These are phyloP conservation scores for Macrolepiota albuminosa DNA, from an alignment of 768 basidiomycete genomes.

Conservation along the genomic window DNA sequence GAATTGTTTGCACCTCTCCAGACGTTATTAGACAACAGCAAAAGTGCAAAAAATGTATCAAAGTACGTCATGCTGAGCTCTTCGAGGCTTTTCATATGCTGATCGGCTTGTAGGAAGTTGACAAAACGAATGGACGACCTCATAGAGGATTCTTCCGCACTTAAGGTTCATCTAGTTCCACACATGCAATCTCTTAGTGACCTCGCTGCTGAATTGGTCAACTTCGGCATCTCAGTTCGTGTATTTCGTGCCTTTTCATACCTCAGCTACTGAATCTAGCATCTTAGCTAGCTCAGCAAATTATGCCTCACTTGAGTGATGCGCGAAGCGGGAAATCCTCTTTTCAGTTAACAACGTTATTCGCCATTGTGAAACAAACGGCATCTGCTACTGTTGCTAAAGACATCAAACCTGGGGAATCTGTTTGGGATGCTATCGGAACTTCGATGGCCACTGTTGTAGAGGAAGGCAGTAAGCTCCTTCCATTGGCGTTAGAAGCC, in stretches of 20 bases:
- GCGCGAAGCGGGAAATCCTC: constrained; percentile 72
- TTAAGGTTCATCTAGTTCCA: constrained; percentile 65
- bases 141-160: constrained; percentile 61
- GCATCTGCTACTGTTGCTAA: constrained; percentile 68
- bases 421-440: constrained; percentile 76
- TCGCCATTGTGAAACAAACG: constrained; percentile 69
- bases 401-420: constrained; percentile 55
- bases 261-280: background rate
- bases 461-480: constrained; percentile 62
- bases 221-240: constrained; percentile 85
- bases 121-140: constrained; percentile 82
- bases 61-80: constrained; percentile 42
- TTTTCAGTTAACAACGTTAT: constrained; percentile 69
- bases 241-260: background rate
- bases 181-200: constrained; percentile 72
- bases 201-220: constrained; percentile 74
- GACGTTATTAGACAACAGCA: constrained; percentile 75
- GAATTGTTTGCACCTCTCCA: constrained; percentile 82
- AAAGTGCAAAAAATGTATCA: constrained; percentile 73
- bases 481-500: constrained; percentile 67
- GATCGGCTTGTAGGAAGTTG: constrained; percentile 65
- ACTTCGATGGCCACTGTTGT: constrained; percentile 65
- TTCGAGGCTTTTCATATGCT: background rate
- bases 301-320: constrained; percentile 82
- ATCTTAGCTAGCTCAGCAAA: constrained; percentile 80